Percentiles rank a stretch among this genome's conserved stretches.
These are phyloP conservation scores for Chlorella sp. DNA, from an alignment of 139 green algal species.

Conservation along the genomic window DNA sequence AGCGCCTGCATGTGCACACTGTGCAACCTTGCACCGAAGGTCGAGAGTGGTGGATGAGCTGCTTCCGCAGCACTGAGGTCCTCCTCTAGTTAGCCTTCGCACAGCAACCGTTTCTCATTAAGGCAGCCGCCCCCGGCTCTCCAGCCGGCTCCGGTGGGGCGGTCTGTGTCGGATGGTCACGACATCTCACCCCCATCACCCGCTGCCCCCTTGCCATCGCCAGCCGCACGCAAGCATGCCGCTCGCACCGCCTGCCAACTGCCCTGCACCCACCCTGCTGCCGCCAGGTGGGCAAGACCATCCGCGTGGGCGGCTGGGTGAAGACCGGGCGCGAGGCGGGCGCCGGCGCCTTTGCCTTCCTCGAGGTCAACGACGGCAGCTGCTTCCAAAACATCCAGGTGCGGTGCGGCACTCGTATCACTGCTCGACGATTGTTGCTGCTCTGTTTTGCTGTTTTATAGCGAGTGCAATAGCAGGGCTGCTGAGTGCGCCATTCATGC, in stretches of 20 bases:
- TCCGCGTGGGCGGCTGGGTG: conserved; percentile 96
- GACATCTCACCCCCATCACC: conserved; percentile 23
- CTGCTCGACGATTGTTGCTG: background rate
- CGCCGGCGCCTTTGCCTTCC: conserved; percentile 92
- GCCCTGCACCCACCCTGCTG: background rate
- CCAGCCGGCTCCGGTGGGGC: background rate
- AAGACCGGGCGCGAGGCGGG: conserved; percentile 95
- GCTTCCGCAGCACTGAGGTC: conserved; percentile 24
- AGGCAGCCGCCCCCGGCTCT: conserved; percentile 8
- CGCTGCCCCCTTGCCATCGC: too few relatives aligned
- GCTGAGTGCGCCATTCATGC: too few relatives aligned
- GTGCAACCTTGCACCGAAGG: conserved; percentile 14
- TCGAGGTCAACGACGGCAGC: conserved; percentile 98
- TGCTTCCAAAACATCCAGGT: conserved; percentile 92
- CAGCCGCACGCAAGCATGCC: too few relatives aligned
- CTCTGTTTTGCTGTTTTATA: too few relatives aligned
- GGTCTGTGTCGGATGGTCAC: conserved; percentile 45
- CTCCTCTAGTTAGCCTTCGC: conserved; percentile 52
- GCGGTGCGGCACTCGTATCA: background rate
- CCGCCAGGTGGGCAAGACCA: conserved; percentile 69
- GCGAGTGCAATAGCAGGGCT: too few relatives aligned
- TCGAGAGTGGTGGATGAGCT: conserved; percentile 47
- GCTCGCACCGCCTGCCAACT: background rate
- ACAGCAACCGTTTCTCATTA: conserved; percentile 45
- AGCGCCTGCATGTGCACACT: background rate